Evolutionary conservation across 352 stramenopile species (phyloP), one percentile per base, ranked within the genome.

Genomic region (Globisporangium heterothallicum): DNA sequence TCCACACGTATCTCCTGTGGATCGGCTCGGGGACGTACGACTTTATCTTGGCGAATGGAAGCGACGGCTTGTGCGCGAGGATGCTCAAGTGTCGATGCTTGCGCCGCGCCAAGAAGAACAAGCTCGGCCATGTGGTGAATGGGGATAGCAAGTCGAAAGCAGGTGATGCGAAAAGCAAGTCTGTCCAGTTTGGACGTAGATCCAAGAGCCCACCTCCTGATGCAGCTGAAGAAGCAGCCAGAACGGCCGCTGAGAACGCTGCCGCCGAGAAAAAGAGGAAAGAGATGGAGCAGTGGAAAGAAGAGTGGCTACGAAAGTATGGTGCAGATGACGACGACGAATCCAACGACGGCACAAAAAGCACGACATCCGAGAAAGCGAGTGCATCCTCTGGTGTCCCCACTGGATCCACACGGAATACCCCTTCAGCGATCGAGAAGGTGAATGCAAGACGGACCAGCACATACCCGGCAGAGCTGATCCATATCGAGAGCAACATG

Each of bases 31-130:
- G 80, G 2, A 94, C 83, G 3, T 93, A 92, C 66, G 83, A 93
- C 49, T 94, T 90, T 55, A 89, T 94, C 42, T 61, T 92, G 18
- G 72, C 75, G 36, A 88, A 88, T 42, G 83, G 83, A 29, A 83
- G 62, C 38, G 75, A 92, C 16, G 82, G 80, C 1, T 56, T 89
- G 38, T 94, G 78, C 45, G 74, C 71, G 9, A 68, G 81, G 0
- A 73, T 94, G 71, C 75, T 94, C 26, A 88, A 86, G 59, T 91
- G 79, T 58, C 68, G 74, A 22, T 88, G 72, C 51, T 62, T 86
- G 6, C 63, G 59, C 6, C 64, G 74, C 19, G 53, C 50, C 6
- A 83, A 76, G 56, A 72, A 65, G 44, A 70, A 64, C 49, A 75
- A 65, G 42, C 49, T 42, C 25, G 72, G 58, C 29, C 66, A 67